Base-by-base conservation (phyloP, 805 yeast species). In the Brettanomyces anomalus region DNA sequence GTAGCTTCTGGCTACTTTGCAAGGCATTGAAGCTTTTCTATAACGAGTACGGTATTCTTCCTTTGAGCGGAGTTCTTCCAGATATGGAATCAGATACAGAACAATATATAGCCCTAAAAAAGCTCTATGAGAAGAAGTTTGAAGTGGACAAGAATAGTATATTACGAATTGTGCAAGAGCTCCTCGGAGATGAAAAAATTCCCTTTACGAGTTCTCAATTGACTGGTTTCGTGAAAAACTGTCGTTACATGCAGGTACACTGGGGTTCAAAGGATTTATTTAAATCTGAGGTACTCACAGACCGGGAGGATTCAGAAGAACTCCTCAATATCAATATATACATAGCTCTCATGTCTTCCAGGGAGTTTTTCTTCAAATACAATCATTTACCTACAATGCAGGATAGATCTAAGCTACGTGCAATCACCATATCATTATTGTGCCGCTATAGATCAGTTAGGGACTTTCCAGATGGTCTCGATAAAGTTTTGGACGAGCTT, bases 31-130 rank as follows among this genome's bases (percentile, higher is more conserved):
- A 69, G 36, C 46, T 49, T 6, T 87, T 78, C 57, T 68, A 77
- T 34, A 60, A 64, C 18, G 53, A 58, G 15, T 54, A 61, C 37
- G 51, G 55, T 3, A 56, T 63, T 4, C 64, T 85, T n/a, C 95
- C 96, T 0, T 60, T 86, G 2, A 69, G 81, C 3, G 96, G 95
- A 0, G 71, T 65, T 0, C 56, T 89, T 5, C 95, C 96, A 0
- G 97, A 89, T 57, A 90, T 90, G 96, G 82, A 85, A 17, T 76
- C 95, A 0, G 77, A 79, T 47, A 81, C 96, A 0, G 59, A 62
- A 7, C 67, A 67, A 43, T 90, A 84, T 57, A 66, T 81, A 2
- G 58, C 53, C 7, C 60, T 90, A 32, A 83, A 79, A 56, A 54
- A 54, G 0, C 51, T 86, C 3, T 90, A 85, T 55, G 58, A 70